These are phyloP conservation scores for Lachancea waltii DNA, from an alignment of 805 yeast species.

Conservation along the genomic window DNA sequence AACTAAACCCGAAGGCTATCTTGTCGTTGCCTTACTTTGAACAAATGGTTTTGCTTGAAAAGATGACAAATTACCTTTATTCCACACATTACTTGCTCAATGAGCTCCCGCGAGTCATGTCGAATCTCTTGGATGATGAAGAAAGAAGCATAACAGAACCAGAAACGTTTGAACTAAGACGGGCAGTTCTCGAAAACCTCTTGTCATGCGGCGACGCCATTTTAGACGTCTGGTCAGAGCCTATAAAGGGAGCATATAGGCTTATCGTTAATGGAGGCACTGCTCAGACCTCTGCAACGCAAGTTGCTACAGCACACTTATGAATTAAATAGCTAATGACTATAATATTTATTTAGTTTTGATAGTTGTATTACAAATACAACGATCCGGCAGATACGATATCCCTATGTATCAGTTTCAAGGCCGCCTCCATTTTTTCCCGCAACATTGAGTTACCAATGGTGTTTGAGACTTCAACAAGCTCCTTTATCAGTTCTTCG, in stretches of 20 bases:
- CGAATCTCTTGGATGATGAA: conserved; percentile 17
- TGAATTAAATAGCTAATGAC: neutral
- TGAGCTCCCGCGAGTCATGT: conserved; percentile 23
- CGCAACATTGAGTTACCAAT: conserved; percentile 86
- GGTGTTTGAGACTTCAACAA: conserved; percentile 86
- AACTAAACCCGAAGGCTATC: conserved; percentile 17
- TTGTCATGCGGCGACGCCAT: conserved; percentile 12
- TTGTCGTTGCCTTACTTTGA: conserved; percentile 27
- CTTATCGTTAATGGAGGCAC: conserved; percentile 8
- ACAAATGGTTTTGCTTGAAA: conserved; percentile 28
- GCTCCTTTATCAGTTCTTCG: conserved; percentile 87
- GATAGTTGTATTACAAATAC: conserved; percentile 41
- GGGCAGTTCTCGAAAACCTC: conserved; percentile 20
- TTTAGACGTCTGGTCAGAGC: conserved; percentile 23
- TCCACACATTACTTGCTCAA: conserved; percentile 15
- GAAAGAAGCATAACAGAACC: conserved; percentile 20
- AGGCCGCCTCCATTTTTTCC: conserved; percentile 80
- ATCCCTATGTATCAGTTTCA: conserved; percentile 86
- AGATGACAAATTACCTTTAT: conserved; percentile 19
- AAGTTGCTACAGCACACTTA: conserved; percentile 13
- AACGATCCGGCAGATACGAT: conserved; percentile 94
- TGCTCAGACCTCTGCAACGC: conserved; percentile 7
- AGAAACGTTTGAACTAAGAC: conserved; percentile 22
- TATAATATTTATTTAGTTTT: neutral
- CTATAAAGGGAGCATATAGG: conserved; percentile 18